These are phyloP conservation scores for Pyrus hybrid DNA, from an alignment of 331 rosid genomes.

Conservation along the genomic window DNA sequence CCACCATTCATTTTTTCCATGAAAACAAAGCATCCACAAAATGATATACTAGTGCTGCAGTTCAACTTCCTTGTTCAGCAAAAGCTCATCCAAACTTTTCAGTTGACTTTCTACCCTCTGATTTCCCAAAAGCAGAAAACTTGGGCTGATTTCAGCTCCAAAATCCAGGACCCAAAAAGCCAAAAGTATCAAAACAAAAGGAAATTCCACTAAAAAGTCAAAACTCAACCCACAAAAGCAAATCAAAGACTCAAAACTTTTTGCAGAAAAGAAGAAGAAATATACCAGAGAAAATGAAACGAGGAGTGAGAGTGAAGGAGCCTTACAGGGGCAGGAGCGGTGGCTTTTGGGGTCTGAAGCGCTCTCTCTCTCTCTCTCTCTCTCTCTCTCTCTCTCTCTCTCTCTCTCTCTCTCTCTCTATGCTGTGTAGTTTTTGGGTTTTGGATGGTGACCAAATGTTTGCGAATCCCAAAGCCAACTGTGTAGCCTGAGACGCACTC, in stretches of 20 bases:
- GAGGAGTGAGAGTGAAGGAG: neutral
- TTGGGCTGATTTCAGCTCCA: constrained; percentile 3
- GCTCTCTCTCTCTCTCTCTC: constrained; percentile 1
- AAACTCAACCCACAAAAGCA: neutral
- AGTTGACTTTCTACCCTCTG: constrained; percentile 9
- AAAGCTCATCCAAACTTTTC: neutral
- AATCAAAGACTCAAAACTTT: neutral
- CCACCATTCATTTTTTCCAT: neutral
- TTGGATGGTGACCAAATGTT: constrained; percentile 14
- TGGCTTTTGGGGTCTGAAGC: neutral
- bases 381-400: no score
- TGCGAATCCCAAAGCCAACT: constrained; percentile 16
- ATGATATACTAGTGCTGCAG: no score
- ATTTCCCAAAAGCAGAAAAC: neutral
- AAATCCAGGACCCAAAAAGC: neutral
- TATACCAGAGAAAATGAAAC: constrained; percentile 13
- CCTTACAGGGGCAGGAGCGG: neutral
- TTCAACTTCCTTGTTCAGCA: no score
- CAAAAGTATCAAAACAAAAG: neutral
- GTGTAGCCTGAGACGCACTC: neutral
- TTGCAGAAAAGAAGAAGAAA: neutral
- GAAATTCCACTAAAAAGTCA: neutral
- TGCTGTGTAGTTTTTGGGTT: no score
- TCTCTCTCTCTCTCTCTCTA: no score
- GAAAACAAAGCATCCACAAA: neutral